A percentile compares a stretch with the other conserved stretches of the same genome.
Conservation (phyloP, 352 stramenopile species). For the Halophytophthora polymorphica region DNA sequence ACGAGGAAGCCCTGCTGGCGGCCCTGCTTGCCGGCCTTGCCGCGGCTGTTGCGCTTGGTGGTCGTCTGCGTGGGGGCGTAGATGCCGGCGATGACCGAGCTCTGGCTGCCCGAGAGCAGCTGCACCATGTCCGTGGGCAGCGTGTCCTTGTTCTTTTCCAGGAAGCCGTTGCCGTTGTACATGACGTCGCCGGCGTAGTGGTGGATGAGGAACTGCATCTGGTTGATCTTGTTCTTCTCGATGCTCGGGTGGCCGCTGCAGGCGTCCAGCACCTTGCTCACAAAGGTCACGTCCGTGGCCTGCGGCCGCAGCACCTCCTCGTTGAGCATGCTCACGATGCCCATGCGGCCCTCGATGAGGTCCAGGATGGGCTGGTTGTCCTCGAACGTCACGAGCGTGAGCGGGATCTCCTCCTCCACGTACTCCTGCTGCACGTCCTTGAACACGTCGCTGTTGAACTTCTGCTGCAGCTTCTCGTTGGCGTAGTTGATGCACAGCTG, state of each 20-base stretch:
- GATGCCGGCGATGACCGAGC: slow-evolving; percentile 61
- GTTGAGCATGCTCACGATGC: slow-evolving; percentile 93
- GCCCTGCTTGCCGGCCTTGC: slow-evolving; percentile 45
- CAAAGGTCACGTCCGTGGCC: slow-evolving; percentile 78
- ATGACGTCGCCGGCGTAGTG: no score
- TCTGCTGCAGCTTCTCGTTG: slow-evolving; percentile 90
- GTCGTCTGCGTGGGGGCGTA: slow-evolving; percentile 40
- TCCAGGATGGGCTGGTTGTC: slow-evolving; percentile 92
- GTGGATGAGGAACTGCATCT: slow-evolving; percentile 73
- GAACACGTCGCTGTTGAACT: slow-evolving; percentile 93
- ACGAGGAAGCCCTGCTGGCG: slow-evolving; percentile 79
- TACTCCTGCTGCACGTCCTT: slow-evolving; percentile 95
- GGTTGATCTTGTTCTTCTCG: slow-evolving; percentile 84
- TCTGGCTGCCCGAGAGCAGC: slow-evolving; percentile 60
- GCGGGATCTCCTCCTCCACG: slow-evolving; percentile 88
- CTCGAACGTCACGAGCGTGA: slow-evolving; percentile 85
- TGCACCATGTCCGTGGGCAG: slow-evolving; percentile 77
- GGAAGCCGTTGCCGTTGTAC: slow-evolving; percentile 71
- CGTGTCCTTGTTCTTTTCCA: slow-evolving; percentile 89
- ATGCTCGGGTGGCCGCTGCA: slow-evolving; percentile 80
- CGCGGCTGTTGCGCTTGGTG: slow-evolving; percentile 31
- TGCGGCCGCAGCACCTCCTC: slow-evolving; percentile 92
- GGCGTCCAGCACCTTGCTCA: slow-evolving; percentile 78
- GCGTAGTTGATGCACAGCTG: slow-evolving; percentile 91
- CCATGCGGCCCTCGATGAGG: slow-evolving; percentile 84